A percentile compares a stretch with the other conserved stretches of the same genome.
Evolutionary conservation across 2,329 filamentous ascomycete species (phyloP).

Genomic region (Zalaria obscura): DNA sequence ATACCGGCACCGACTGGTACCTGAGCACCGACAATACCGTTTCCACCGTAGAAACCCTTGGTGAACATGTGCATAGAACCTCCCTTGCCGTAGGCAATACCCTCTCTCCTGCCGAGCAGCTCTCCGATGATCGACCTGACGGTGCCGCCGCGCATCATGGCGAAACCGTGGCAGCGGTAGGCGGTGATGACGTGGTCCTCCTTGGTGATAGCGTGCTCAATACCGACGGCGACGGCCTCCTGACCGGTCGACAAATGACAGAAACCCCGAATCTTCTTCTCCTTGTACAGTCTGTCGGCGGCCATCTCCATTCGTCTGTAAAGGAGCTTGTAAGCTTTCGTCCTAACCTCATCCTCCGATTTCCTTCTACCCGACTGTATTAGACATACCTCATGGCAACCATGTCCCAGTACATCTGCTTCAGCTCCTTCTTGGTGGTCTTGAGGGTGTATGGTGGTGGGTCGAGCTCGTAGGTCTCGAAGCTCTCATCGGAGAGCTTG

Average conservation of each 20-base stretch:
- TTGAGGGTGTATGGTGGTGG: conserved; percentile 84
- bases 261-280: conserved; percentile 99
- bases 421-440: conserved; percentile 94
- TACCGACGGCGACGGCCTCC: conserved; percentile 92
- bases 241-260: conserved; percentile 97
- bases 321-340: neutral
- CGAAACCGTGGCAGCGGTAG: conserved; percentile 98
- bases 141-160: conserved; percentile 83
- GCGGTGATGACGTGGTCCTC: conserved; percentile 91
- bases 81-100: conserved; percentile 97
- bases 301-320: conserved; percentile 98
- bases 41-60: conserved; percentile 94
- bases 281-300: conserved; percentile 97
- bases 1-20: conserved; percentile 94
- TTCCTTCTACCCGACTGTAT: neutral
- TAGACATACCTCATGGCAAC: conserved; percentile 67
- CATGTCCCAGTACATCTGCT: conserved; percentile 99
- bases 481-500: conserved; percentile 92
- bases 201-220: conserved; percentile 88
- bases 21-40: conserved; percentile 97
- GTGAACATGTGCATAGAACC: conserved; percentile 99
- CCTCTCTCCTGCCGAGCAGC: conserved; percentile 84
- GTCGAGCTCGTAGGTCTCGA: conserved; percentile 98
- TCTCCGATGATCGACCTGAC: conserved; percentile 92
- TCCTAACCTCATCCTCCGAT: neutral